Evolutionary conservation across 2,329 filamentous ascomycete species (phyloP), one percentile per base, ranked within the genome.

Genomic region (Aschersonia sp.): DNA sequence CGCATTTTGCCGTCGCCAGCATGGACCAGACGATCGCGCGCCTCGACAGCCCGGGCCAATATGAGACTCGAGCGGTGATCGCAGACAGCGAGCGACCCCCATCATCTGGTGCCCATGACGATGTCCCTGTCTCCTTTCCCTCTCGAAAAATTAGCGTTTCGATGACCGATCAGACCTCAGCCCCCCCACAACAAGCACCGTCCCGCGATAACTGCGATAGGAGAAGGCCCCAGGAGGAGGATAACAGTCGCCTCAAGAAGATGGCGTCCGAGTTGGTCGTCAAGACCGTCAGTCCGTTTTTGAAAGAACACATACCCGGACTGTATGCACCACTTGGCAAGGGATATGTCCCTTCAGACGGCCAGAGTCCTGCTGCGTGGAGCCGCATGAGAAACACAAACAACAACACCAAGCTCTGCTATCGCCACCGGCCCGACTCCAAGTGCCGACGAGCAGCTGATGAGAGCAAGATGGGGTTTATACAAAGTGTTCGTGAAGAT

Each of bases 361-460:
- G 44, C 6, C 30, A 46, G 12, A 47, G 44, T 41, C 49, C n/a
- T 9, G 30, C 46, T 11, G 22, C 46, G 42, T 49, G 44, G 49
- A 43, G 30, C 29, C 49, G 44, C 22, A 67, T 69, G 43, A 70
- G 64, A 57, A 76, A 79, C 52, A 76, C 73, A 35, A 76, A 79
- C 52, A 76, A 73, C 37, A 94, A 89, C 62, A 94, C 87, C 56
- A 92, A 86, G 63, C 97, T 85, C 68, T 98, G 92, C 68, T 98
- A 98, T 64, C 82, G 92, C 48, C 92, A 98, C 65, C 77, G 86
- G 47, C 92, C 92, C 2, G 92, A 97, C 64, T 80, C 90, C 47
- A 94, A 96, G 68, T 98, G 92, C 67, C 77, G 89, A 51, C 80
- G 88, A 51, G 87, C 94, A 52, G 89, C 88, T 50, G 89, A 97